Conservation (phyloP, 495 filamentous ascomycete species). For the Tuber aestivum region DNA sequence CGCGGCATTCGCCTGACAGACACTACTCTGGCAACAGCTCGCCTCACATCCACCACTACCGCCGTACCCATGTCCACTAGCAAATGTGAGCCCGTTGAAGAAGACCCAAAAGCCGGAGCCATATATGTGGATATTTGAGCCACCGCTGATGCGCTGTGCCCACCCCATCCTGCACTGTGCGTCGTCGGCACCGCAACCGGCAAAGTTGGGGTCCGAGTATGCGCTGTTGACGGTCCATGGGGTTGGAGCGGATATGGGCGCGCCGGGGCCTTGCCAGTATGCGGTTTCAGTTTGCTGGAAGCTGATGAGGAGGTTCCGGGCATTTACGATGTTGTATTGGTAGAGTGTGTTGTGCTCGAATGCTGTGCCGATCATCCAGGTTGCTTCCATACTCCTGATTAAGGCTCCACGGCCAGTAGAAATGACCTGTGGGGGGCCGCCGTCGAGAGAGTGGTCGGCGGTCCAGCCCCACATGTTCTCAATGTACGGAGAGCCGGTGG, state of each 20-base stretch:
- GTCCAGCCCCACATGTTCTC: slow-evolving; percentile 61
- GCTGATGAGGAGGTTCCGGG: slow-evolving; percentile 64
- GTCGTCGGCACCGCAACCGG: slow-evolving; percentile 45
- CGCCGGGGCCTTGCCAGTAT: slow-evolving; percentile 42
- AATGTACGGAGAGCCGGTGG: slow-evolving; percentile 50
- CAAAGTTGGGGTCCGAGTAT: slow-evolving; percentile 55
- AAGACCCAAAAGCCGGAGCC: slow-evolving; percentile 71
- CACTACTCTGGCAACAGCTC: slow-evolving; percentile 21
- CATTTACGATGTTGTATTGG: slow-evolving; percentile 71
- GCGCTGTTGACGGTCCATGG: slow-evolving; percentile 47
- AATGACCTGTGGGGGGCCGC: slow-evolving; percentile 54
- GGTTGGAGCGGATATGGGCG: slow-evolving; percentile 37
- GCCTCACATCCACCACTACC: slow-evolving; percentile 44
- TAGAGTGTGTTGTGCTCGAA: slow-evolving; percentile 74
- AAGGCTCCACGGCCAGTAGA: slow-evolving; percentile 64
- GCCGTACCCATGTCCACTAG: slow-evolving; percentile 21
- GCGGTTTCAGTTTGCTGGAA: slow-evolving; percentile 82
- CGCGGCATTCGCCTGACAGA: slow-evolving; percentile 18
- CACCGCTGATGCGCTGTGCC: slow-evolving; percentile 60
- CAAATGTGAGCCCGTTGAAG: slow-evolving; percentile 51
- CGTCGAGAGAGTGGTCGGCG: slow-evolving; percentile 55
- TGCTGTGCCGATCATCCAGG: slow-evolving; percentile 62
- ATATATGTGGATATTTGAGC: slow-evolving; percentile 56
- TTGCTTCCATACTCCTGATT: slow-evolving; percentile 53
- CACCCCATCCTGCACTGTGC: slow-evolving; percentile 57